These are phyloP conservation scores for Pseudogymnoascus sp. DNA, from an alignment of 2,329 filamentous ascomycete genomes.

Conservation along the genomic window DNA sequence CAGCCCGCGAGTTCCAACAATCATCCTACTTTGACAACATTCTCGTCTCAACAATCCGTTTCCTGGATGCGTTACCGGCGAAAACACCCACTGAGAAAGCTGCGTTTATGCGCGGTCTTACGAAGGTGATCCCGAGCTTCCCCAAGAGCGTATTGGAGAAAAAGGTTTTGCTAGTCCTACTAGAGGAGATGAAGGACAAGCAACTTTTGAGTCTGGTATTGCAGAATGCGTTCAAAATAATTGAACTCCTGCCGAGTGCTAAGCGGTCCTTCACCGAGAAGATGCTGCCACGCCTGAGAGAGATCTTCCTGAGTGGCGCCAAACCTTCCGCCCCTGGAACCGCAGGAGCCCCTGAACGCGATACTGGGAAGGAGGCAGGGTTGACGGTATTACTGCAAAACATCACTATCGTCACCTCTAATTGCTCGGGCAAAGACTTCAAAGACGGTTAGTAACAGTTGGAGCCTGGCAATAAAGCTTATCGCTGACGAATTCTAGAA, in stretches of 20 bases:
- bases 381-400: slow-evolving; percentile 88
- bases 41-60: slow-evolving; percentile 89
- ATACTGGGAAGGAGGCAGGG: slow-evolving; percentile 77
- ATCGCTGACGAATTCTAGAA: slow-evolving; percentile 43
- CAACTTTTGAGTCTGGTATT: slow-evolving; percentile 79
- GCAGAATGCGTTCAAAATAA: slow-evolving; percentile 86
- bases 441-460: slow-evolving; percentile 62
- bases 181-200: slow-evolving; percentile 90
- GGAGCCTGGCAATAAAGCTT: neutral
- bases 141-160: slow-evolving; percentile 90
- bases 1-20: slow-evolving; percentile 84
- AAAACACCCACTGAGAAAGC: slow-evolving; percentile 89
- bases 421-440: slow-evolving; percentile 85
- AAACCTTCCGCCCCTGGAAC: slow-evolving; percentile 37
- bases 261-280: slow-evolving; percentile 75
- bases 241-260: slow-evolving; percentile 68
- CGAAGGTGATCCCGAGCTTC: slow-evolving; percentile 82
- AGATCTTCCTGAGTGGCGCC: slow-evolving; percentile 63
- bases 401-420: slow-evolving; percentile 64
- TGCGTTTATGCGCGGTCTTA: slow-evolving; percentile 81
- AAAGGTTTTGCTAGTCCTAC: slow-evolving; percentile 78
- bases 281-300: slow-evolving; percentile 75
- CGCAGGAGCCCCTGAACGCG: slow-evolving; percentile 56
- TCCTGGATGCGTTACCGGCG: slow-evolving; percentile 81
- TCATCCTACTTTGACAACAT: slow-evolving; percentile 97